These are phyloP conservation scores for Hyphodiscus sp. DNA, from an alignment of 2,329 filamentous ascomycete species.

Conservation along the genomic window DNA sequence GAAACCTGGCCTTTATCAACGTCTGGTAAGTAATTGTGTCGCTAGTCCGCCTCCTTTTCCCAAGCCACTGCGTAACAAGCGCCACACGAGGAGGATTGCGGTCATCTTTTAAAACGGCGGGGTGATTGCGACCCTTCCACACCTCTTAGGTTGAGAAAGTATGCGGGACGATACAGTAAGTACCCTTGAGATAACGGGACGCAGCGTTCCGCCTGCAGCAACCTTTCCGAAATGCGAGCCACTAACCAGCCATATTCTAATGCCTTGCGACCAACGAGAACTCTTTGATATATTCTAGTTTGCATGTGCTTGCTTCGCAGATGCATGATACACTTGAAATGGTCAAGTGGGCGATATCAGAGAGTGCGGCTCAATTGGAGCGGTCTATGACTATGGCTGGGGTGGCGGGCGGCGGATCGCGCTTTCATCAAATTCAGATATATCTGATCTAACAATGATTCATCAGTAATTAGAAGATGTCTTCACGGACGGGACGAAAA, in stretches of 20 bases:
- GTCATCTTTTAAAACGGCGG: not conserved
- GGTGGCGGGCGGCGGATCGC: not conserved
- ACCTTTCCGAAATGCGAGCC: not conserved
- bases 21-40: not conserved
- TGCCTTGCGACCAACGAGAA: not conserved
- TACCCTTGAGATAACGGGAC: not conserved
- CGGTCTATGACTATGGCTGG: not conserved
- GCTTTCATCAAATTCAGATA: not conserved
- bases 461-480: not conserved
- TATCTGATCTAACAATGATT: not conserved
- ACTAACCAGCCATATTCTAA: not conserved
- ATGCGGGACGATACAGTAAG: not conserved
- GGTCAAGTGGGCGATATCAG: not conserved
- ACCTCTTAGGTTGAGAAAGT: not conserved
- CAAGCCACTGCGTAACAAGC: not conserved
- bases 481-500: not conserved
- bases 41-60: slow-evolving; percentile 2
- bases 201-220: not conserved
- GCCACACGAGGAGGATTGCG: not conserved
- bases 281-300: not conserved
- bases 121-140: not conserved
- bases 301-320: not conserved
- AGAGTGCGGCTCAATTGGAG: not conserved
- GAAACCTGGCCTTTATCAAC: not conserved
- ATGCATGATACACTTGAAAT: not conserved